Base-by-base conservation (phyloP, 192 early-diverging fungal genomes). In the Ambispora gerdemannii region DNA sequence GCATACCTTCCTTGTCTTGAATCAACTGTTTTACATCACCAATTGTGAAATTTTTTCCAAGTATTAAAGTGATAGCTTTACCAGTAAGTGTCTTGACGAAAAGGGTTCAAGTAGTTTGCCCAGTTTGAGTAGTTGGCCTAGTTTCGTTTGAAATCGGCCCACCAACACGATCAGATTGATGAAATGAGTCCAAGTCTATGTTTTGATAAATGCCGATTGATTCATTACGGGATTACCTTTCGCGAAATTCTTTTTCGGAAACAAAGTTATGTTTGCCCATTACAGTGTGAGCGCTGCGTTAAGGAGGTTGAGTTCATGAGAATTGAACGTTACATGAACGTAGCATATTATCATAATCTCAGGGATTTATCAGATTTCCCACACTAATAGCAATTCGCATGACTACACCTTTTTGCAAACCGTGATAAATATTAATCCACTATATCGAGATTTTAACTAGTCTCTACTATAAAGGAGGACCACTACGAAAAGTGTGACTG, bases 51-150 rank as follows among this genome's bases (percentile, higher is more conserved):
- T 78, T 81, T 28, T 83, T 83, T 76, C 87, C 84, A 19, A 89
- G 83, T 74, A 90, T 90, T 50, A 96, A 80, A 65, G 90, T 93
- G 76, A 94, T 91, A 70, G 91, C 93, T 84, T 92, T 93, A 60
- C 94, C 94, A 36, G 92, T 94, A 17, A 94, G 83, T n/a, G 91
- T 90, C 52, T 71, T 73, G 6, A 78, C n/a, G n/a, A n/a, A n/a
- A n/a, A n/a, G n/a, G n/a, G n/a, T n/a, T n/a, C n/a, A n/a, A n/a
- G n/a, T n/a, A n/a, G n/a, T n/a, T n/a, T n/a, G n/a, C n/a, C n/a
- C n/a, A n/a, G n/a, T n/a, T n/a, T n/a, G n/a, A n/a, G n/a, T n/a
- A n/a, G n/a, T n/a, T n/a, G n/a, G n/a, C n/a, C n/a, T n/a, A n/a
- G n/a, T n/a, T n/a, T n/a, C n/a, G n/a, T n/a, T n/a, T n/a, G n/a